Evolutionary conservation across 805 yeast genomes (phyloP).

Genomic region (Wickerhamiella azymoides): DNA sequence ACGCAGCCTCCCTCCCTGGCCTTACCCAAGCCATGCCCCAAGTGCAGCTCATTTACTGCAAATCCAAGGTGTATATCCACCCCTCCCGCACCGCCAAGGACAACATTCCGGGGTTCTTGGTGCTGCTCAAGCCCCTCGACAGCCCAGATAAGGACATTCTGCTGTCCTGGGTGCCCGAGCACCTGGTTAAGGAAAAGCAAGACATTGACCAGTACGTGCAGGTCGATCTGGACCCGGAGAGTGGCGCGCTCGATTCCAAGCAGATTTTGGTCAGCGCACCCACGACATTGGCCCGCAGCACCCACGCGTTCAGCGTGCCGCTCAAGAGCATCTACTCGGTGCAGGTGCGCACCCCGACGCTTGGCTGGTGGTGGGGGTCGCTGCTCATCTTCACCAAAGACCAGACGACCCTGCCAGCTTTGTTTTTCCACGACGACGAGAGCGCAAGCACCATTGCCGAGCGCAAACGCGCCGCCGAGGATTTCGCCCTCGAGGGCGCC

Average conservation of each 20-base stretch:
- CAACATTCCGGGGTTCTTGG: slow-evolving; percentile 65
- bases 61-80: slow-evolving; percentile 57
- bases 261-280: slow-evolving; percentile 38
- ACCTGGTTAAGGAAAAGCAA: slow-evolving; percentile 26
- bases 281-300: slow-evolving; percentile 34
- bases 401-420: slow-evolving; percentile 55
- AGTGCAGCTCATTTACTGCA: slow-evolving; percentile 27
- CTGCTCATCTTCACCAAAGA: slow-evolving; percentile 53
- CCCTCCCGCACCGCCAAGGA: slow-evolving; percentile 62
- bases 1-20: background rate
- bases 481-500: slow-evolving; percentile 49
- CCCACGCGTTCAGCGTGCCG: slow-evolving; percentile 57
- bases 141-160: slow-evolving; percentile 37
- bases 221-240: slow-evolving; percentile 34
- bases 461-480: slow-evolving; percentile 43
- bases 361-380: slow-evolving; percentile 90
- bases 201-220: slow-evolving; percentile 35
- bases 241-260: slow-evolving; percentile 18
- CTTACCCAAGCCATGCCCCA: background rate
- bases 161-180: slow-evolving; percentile 53
- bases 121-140: slow-evolving; percentile 44
- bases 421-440: slow-evolving; percentile 88
- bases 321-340: slow-evolving; percentile 55
- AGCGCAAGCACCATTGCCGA: slow-evolving; percentile 57
- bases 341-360: slow-evolving; percentile 69